These are phyloP conservation scores for Collariella sp. DNA, from an alignment of 495 filamentous ascomycete genomes.

Conservation along the genomic window DNA sequence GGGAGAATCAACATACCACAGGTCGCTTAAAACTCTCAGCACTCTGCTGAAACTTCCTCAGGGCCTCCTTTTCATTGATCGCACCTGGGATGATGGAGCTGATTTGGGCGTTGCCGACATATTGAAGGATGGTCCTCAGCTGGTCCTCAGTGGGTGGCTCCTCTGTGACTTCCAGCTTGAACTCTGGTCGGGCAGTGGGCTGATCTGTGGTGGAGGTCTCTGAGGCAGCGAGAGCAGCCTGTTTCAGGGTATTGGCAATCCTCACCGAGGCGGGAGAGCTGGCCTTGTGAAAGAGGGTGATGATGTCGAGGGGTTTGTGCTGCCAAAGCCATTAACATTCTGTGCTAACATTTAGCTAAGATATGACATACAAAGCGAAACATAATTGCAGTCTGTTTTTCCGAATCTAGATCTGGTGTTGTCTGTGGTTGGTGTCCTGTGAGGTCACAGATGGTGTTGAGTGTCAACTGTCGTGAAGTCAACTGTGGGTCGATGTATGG, in stretches of 20 bases:
- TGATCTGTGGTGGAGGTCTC: conserved; percentile 56
- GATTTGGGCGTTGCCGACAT: conserved; percentile 50
- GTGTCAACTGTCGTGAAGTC: not conserved
- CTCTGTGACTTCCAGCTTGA: conserved; percentile 82
- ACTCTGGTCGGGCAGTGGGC: conserved; percentile 53
- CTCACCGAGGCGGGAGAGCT: conserved; percentile 53
- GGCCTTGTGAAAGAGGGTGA: conserved; percentile 92
- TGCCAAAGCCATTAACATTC: conserved; percentile 38
- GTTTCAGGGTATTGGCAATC: conserved; percentile 64
- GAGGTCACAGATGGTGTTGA: too few species aligned
- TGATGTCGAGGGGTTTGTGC: conserved; percentile 79
- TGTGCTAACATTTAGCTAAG: not conserved
- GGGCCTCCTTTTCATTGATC: conserved; percentile 58
- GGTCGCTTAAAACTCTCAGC: conserved; percentile 59
- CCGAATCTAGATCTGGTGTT: not conserved
- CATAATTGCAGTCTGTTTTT: conserved; percentile 6
- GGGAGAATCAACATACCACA: conserved; percentile 43
- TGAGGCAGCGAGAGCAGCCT: conserved; percentile 54
- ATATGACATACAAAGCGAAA: conserved; percentile 20
- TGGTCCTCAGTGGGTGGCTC: conserved; percentile 74
- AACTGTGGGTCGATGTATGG: not conserved
- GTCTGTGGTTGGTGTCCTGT: not conserved
- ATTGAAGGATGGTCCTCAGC: conserved; percentile 79
- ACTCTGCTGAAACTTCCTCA: conserved; percentile 58
- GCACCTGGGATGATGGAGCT: conserved; percentile 63